Conservation (phyloP, 2,329 filamentous ascomycete species). For the Epichloe uncinata region DNA sequence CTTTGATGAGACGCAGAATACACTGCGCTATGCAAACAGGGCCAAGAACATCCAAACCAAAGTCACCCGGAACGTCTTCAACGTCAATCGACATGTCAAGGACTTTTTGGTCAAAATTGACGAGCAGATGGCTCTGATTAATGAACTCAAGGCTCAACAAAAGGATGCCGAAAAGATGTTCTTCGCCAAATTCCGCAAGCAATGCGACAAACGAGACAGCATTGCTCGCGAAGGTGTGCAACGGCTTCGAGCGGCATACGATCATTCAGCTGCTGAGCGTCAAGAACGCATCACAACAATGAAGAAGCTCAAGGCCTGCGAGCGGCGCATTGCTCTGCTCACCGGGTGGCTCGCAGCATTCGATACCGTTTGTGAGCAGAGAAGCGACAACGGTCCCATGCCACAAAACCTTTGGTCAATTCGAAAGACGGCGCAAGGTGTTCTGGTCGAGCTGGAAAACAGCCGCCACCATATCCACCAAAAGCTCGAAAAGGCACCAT, state of each 20-base stretch:
- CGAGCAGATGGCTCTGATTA: conserved; percentile 94
- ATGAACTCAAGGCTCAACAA: conserved; percentile 85
- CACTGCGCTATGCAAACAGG: conserved; percentile 88
- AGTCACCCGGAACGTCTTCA: conserved; percentile 97
- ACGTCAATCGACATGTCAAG: conserved; percentile 97
- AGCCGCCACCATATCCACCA: conserved; percentile 88
- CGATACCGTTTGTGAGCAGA: conserved; percentile 62
- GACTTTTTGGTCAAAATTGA: conserved; percentile 99
- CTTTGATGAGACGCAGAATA: conserved; percentile 98
- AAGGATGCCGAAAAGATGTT: conserved; percentile 74
- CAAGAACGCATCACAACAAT: conserved; percentile 67
- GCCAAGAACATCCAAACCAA: conserved; percentile 99
- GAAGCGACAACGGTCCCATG: conserved; percentile 39
- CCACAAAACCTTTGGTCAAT: conserved; percentile 59
- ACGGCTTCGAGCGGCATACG: conserved; percentile 71
- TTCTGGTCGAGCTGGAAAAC: conserved; percentile 76
- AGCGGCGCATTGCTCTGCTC: conserved; percentile 74
- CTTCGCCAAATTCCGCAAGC: conserved; percentile 82
- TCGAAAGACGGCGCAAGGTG: conserved; percentile 78
- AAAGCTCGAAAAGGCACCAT: conserved; percentile 63
- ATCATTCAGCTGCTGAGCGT: conserved; percentile 64
- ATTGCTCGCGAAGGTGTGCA: conserved; percentile 65
- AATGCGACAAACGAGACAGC: conserved; percentile 68
- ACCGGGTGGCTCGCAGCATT: conserved; percentile 90
- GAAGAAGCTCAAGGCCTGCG: conserved; percentile 70